Evolutionary conservation across 768 basidiomycete genomes (phyloP), one percentile per base, ranked within the genome.

Genomic region (Rickenella mellea): DNA sequence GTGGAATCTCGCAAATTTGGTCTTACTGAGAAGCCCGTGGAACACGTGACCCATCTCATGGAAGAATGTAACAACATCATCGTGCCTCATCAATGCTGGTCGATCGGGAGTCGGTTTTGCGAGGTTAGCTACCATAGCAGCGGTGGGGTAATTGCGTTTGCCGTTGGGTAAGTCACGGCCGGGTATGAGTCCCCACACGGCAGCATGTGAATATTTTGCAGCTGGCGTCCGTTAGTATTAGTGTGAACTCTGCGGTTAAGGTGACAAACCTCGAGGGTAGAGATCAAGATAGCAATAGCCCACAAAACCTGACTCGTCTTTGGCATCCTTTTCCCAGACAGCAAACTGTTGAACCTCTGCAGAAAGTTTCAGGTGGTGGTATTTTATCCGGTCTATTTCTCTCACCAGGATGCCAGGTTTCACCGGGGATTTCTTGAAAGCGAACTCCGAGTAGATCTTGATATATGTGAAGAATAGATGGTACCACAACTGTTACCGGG

Each of bases 121-220:
- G 8, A 93, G 73, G 57, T 91, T 92, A 28, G 90, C 89, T 6
- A 92, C 90, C 89, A 92, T 92, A 3, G 83, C 82, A 1, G 80
- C 61, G 39, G 87, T 59, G 2, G 88, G 88, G 57, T 87, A 89
- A 55, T 68, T 69, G 24, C 83, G 72, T 39, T 69, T 69, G 31
- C 78, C 80, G 43, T 75, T 61, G 0, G 70, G 45, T 19, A 61
- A 66, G 32, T 73, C 66, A 54, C 79, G 82, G 11, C 89, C 86
- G 0, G 80, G 63, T 5, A 83, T 66, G 22, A 91, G 64, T 6
- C 74, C 68, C 83, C 86, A 92, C 1, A 91, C 87, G 1, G 87
- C 87, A 0, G 89, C 89, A 62, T 92, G 88, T 9, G 82, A 75
- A 57, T 89, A 92, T 55, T 90, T 91, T 37, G 71, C 71, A 36